These are phyloP conservation scores for Acanthamoeba sp. DNA, from an alignment of 208 protist species.

Conservation along the genomic window DNA sequence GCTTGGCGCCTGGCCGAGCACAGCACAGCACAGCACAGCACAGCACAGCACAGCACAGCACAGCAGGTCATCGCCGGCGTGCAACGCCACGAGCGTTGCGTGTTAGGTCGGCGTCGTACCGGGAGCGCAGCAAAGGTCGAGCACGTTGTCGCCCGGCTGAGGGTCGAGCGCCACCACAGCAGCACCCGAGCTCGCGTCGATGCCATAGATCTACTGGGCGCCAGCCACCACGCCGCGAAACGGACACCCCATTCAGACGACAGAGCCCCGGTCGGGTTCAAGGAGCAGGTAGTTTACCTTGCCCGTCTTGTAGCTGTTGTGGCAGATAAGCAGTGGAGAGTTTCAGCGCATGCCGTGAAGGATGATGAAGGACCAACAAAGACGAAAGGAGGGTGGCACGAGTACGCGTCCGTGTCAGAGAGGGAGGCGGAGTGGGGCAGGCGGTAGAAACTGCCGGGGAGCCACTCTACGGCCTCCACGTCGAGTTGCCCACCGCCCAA, in stretches of 20 bases:
- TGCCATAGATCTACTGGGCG: constrained; percentile 83
- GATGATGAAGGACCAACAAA: no score
- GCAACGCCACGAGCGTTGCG: no score
- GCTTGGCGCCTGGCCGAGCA: constrained; percentile 48
- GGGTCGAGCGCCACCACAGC: constrained; percentile 79
- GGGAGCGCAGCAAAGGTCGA: constrained; percentile 87
- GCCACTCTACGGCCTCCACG: constrained; percentile 29
- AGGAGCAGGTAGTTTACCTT: not conserved
- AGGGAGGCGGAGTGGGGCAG: not conserved
- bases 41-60: no score
- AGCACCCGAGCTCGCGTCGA: constrained; percentile 82
- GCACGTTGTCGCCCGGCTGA: constrained; percentile 79
- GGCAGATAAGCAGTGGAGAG: no score
- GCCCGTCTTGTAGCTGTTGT: constrained; percentile 41
- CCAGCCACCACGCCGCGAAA: not conserved
- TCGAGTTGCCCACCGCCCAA: not conserved
- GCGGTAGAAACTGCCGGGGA: constrained; percentile 38
- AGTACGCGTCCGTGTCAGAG: not conserved
- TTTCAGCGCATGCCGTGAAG: no score
- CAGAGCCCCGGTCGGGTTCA: not conserved
- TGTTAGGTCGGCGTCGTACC: constrained; percentile 59
- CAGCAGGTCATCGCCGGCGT: no score
- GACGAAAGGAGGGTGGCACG: not conserved
- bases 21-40: not conserved
- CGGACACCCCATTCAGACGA: constrained; percentile 60